Evolutionary conservation across 768 basidiomycete species (phyloP).

Genomic region (Panaeolus papilionaceus): DNA sequence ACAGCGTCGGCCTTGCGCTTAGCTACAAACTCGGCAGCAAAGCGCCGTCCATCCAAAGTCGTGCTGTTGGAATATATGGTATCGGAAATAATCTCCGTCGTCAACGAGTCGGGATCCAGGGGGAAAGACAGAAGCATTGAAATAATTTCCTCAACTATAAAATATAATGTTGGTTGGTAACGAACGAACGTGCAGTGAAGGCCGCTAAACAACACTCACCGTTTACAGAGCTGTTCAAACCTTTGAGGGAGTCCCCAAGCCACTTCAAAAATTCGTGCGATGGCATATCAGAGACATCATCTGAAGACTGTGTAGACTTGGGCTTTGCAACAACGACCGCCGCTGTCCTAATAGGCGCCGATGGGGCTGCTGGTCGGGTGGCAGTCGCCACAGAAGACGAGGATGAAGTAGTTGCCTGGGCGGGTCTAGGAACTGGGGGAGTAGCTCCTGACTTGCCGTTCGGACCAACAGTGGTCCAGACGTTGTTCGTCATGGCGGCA

Average conservation of each 20-base stretch:
- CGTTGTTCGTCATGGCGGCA: slow-evolving; percentile 46
- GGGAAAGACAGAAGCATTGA: slow-evolving; percentile 96
- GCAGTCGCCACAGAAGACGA: slow-evolving; percentile 37
- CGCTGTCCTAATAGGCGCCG: slow-evolving; percentile 27
- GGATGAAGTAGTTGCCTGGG: slow-evolving; percentile 23
- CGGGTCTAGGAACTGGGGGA: slow-evolving; percentile 42
- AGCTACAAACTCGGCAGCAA: slow-evolving; percentile 89
- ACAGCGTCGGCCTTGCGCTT: slow-evolving; percentile 86
- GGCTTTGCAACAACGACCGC: slow-evolving; percentile 19
- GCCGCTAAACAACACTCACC: slow-evolving; percentile 46
- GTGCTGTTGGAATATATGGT: slow-evolving; percentile 94
- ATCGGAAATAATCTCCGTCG: slow-evolving; percentile 92
- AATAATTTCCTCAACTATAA: slow-evolving; percentile 91
- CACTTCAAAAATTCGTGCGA: slow-evolving; percentile 93
- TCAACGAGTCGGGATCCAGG: slow-evolving; percentile 82
- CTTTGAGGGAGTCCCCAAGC: slow-evolving; percentile 86
- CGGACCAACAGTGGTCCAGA: slow-evolving; percentile 90
- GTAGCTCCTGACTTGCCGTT: slow-evolving; percentile 63
- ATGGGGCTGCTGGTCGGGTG: slow-evolving; percentile 40
- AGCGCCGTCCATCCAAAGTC: slow-evolving; percentile 93
- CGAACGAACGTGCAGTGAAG: neutral
- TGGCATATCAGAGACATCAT: slow-evolving; percentile 71
- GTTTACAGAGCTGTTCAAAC: slow-evolving; percentile 73
- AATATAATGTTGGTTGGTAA: slow-evolving; percentile 16
- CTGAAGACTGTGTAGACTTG: slow-evolving; percentile 40